Evolutionary conservation across 148 eudicot species (phyloP), one percentile per base, ranked within the genome.

Genomic region (Diospyros lotus): DNA sequence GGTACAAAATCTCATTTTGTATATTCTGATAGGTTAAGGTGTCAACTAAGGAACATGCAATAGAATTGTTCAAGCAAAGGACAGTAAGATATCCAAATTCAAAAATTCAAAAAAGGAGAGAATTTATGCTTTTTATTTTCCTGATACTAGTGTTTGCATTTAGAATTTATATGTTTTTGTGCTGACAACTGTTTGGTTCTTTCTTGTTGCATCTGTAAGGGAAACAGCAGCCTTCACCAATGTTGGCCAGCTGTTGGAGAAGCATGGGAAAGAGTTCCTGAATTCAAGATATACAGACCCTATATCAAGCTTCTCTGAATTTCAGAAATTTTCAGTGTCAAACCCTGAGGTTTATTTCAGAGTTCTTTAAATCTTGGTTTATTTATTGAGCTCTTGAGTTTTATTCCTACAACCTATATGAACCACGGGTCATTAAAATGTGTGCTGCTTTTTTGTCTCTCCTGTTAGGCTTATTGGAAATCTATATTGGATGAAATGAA

Each of bases 261-360:
- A 81, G 75, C 80, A 68, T 10, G 99, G 99, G 42, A 83, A 87
- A 80, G 90, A 89, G 54, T 77, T 92, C 69, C 77, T 95, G 55
- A 93, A 91, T 65, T 71, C 87, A 61, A 81, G 55, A 74, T 95
- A 92, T 70, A 82, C 85, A 82, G 91, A 90, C 79, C 99, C 96
- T 55, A 71, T 95, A 77, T 86, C 90, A 42, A 92, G 93, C 88
- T 95, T 90, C 87, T 76, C 81, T 52, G 89, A 86, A 71, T 90
- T 95, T 68, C 97, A 90, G 79, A 83, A 86, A 73, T 90, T 92
- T 82, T 90, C 99, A 9, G 94, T 88, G 80, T 81, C 79, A 69
- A 90, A 92, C 66, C 94, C 90, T 50, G 96, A 92, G 94, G 98
- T 92, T 77, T 76, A 60, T 44, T 78, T 28, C 53, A 75, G 52